Evolutionary conservation across 106 monocot genomes (phyloP).

Genomic region (Agapanthus africanus): DNA sequence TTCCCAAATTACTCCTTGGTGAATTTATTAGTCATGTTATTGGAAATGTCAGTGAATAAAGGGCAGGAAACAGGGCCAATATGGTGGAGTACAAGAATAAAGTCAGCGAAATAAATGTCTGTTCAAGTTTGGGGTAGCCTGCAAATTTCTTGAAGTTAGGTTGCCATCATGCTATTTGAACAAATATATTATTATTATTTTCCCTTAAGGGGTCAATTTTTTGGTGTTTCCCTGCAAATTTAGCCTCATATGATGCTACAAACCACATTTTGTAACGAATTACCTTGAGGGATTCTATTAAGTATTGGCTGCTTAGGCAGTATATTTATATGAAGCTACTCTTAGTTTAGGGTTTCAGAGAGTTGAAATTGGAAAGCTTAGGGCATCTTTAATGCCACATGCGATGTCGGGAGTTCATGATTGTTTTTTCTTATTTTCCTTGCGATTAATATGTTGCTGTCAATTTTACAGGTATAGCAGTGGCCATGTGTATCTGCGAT

Average conservation of each 20-base stretch:
- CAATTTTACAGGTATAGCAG: conserved; percentile 54
- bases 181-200: no score
- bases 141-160: not conserved
- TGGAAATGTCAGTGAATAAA: no score
- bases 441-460: not conserved
- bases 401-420: not conserved
- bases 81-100: no score
- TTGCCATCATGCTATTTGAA: no score
- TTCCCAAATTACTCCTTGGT: no score
- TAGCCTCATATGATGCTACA: not conserved
- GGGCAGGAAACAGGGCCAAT: no score
- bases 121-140: not conserved
- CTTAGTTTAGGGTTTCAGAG: not conserved
- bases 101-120: not conserved
- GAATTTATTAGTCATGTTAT: no score
- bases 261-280: not conserved
- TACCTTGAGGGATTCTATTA: not conserved
- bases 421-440: not conserved
- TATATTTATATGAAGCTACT: not conserved
- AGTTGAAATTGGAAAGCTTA: not conserved
- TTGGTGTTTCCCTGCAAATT: no score
- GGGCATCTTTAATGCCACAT: not conserved
- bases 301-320: not conserved
- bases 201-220: no score
- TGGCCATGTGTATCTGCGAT: conserved; percentile 76